Percentiles rank a stretch among this genome's conserved stretches.
phyloP scores from a whole-genome alignment of 345 rosid genomes.

The Eucalyptus tenuipes region DNA sequence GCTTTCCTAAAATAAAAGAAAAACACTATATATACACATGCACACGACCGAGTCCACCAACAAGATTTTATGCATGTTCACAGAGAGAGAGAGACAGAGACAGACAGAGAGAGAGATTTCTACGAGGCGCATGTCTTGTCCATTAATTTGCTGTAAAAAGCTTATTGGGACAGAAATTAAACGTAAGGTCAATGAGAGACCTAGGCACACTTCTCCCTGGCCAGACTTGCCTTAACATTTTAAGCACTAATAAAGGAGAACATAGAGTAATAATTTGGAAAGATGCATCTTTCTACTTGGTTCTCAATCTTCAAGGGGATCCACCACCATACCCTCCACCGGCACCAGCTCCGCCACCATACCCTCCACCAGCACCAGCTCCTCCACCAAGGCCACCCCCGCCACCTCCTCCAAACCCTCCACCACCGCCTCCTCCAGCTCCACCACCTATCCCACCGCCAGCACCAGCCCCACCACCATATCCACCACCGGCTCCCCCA shows the following conservation, averaged over 20 bases:
- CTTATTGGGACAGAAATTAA: background rate
- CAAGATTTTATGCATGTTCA: background rate
- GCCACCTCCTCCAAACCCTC: background rate
- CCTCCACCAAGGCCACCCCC: background rate
- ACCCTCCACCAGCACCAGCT: constrained; percentile 11
- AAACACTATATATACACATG: background rate
- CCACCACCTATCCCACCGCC: background rate
- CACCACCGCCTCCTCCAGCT: background rate
- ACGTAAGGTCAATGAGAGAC: background rate
- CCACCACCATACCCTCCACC: constrained; percentile 23
- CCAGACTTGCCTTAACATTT: background rate
- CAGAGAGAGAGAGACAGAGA: background rate
- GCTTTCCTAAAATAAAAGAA: background rate
- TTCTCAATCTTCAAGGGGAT: constrained; percentile 1
- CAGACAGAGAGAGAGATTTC: background rate
- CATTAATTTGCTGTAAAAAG: background rate
- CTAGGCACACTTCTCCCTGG: background rate
- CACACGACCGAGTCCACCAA: background rate
- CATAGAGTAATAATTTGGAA: background rate
- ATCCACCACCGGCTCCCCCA: background rate
- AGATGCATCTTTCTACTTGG: background rate
- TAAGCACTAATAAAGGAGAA: background rate
- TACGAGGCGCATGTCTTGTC: background rate
- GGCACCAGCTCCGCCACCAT: constrained; percentile 13
- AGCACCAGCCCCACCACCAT: background rate